These are phyloP conservation scores for Chaetomium strumarium DNA, from an alignment of 2,329 filamentous ascomycete genomes.

Conservation along the genomic window DNA sequence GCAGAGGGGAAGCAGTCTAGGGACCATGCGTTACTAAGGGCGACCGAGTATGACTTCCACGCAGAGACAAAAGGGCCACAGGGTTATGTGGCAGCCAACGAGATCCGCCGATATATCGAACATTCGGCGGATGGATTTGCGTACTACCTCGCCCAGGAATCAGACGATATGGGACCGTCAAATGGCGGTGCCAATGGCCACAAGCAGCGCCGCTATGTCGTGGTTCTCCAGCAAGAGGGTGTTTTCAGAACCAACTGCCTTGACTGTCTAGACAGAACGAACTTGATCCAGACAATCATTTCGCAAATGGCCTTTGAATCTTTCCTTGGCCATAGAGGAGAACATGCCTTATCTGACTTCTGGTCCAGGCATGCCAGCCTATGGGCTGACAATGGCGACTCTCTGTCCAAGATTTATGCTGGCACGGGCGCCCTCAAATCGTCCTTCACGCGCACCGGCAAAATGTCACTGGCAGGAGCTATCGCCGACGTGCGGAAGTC, in stretches of 20 bases:
- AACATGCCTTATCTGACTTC: constrained; percentile 69
- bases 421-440: constrained; percentile 94
- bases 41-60: constrained; percentile 94
- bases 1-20: constrained; percentile 48
- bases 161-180: constrained; percentile 46
- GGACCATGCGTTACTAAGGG: constrained; percentile 69
- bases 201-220: constrained; percentile 45
- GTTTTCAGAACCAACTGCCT: constrained; percentile 94
- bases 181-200: constrained; percentile 29
- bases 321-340: constrained; percentile 68
- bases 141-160: constrained; percentile 80
- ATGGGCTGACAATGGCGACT: constrained; percentile 97
- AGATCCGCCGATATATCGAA: constrained; percentile 73
- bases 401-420: constrained; percentile 89
- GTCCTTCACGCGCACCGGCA: constrained; percentile 88
- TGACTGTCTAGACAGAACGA: constrained; percentile 92
- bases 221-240: constrained; percentile 87
- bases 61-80: constrained; percentile 81
- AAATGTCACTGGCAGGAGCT: constrained; percentile 90
- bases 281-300: constrained; percentile 91
- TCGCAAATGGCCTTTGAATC: constrained; percentile 87
- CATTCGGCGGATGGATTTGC: constrained; percentile 79
- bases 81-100: constrained; percentile 85
- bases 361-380: constrained; percentile 88
- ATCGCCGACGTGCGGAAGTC: constrained; percentile 95